phyloP scores from a whole-genome alignment of 305 asterid species.

The Fraxinus albicans region DNA sequence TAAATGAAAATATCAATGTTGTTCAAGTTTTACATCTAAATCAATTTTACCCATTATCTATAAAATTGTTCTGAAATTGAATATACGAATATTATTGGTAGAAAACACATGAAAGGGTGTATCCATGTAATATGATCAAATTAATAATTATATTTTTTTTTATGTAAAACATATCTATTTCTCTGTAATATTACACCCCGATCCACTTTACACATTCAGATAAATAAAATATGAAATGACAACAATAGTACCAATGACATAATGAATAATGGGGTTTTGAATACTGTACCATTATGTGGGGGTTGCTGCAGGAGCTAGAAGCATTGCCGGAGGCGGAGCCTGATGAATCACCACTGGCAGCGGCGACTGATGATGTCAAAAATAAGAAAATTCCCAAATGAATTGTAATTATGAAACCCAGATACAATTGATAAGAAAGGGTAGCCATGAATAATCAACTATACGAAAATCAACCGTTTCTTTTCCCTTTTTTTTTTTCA shows the following conservation, averaged over 20 bases:
- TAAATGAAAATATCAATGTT: not conserved
- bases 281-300: slow-evolving; percentile 53
- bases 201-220: not conserved
- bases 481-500: not conserved
- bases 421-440: slow-evolving; percentile 26
- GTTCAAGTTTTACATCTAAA: not conserved
- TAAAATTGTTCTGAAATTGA: not conserved
- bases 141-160: not conserved
- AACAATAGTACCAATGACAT: not conserved
- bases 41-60: not conserved
- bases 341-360: slow-evolving; percentile 44
- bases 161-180: not conserved
- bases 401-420: slow-evolving; percentile 24
- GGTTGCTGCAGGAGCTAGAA: slow-evolving; percentile 56
- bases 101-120: not conserved
- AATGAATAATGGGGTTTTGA: not conserved
- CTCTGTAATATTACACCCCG: not conserved
- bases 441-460: slow-evolving; percentile 8
- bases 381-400: slow-evolving; percentile 36
- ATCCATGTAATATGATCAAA: not conserved
- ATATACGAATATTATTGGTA: not conserved
- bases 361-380: slow-evolving; percentile 40
- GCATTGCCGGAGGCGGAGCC: slow-evolving; percentile 39
- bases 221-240: not conserved
- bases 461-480: not conserved